A percentile compares a stretch with the other conserved stretches of the same genome.
Evolutionary conservation across 2,329 filamentous ascomycete species (phyloP).

Genomic region (Pseudogymnoascus sp.): DNA sequence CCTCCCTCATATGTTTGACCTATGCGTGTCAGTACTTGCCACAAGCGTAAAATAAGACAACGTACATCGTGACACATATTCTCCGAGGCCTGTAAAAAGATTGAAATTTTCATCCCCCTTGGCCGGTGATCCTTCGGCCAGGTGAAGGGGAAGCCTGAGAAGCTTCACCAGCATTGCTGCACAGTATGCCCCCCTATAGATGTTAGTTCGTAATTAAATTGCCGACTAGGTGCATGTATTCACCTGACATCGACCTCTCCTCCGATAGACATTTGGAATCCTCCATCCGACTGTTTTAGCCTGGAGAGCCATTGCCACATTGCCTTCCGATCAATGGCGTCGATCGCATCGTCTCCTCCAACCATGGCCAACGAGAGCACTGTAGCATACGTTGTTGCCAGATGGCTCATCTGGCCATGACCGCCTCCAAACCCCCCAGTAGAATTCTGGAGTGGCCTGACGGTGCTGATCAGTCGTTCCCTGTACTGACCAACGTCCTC

Average conservation of each 20-base stretch:
- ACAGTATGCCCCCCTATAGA: conserved; percentile 75
- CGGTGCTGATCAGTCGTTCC: conserved; percentile 62
- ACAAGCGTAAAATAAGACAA: conserved; percentile 19
- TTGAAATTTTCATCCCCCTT: conserved; percentile 51
- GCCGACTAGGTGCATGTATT: conserved; percentile 22
- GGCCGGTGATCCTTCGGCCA: conserved; percentile 65
- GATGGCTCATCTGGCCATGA: conserved; percentile 81
- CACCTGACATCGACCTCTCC: conserved; percentile 91
- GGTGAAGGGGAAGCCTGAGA: conserved; percentile 70
- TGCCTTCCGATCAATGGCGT: conserved; percentile 67
- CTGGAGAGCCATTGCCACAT: conserved; percentile 88
- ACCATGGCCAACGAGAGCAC: conserved; percentile 71
- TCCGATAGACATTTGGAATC: conserved; percentile 78
- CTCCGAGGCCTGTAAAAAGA: conserved; percentile 64
- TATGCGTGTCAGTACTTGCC: conserved; percentile 26
- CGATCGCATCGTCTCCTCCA: conserved; percentile 64
- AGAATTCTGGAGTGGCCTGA: conserved; percentile 71
- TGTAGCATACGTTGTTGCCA: conserved; percentile 81
- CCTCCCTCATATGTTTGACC: conserved; percentile 94
- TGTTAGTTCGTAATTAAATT: conserved; percentile 13
- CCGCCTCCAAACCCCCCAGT: conserved; percentile 86
- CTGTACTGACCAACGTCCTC: conserved; percentile 61
- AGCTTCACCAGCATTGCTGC: conserved; percentile 77
- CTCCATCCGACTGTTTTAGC: conserved; percentile 79
- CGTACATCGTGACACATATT: conserved; percentile 75